Conservation (phyloP, 2,329 filamentous ascomycete genomes). For the Truncatella angustata region DNA sequence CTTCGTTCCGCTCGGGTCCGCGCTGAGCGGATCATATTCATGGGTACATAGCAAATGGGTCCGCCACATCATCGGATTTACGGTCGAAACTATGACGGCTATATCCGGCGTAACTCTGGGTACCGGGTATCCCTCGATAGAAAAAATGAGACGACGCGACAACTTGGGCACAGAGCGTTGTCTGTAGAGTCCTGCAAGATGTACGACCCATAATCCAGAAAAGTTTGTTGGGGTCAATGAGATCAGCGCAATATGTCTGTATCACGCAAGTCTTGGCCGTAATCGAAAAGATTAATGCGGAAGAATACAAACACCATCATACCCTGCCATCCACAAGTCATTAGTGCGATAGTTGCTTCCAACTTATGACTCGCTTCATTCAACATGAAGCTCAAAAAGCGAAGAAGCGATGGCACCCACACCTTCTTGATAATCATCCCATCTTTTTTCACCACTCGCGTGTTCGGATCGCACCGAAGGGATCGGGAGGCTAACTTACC, state of each 20-base stretch:
- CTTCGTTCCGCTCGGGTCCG: not conserved
- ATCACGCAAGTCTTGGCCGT: not conserved
- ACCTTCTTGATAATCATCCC: not conserved
- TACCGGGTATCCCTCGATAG: too few species aligned
- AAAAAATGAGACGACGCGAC: too few species aligned
- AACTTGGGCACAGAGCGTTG: not conserved
- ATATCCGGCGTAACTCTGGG: not conserved
- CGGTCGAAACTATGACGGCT: not conserved
- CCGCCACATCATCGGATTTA: not conserved
- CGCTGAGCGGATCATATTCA: not conserved
- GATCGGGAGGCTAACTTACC: not conserved
- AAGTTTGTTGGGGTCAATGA: too few species aligned
- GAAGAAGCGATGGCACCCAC: not conserved
- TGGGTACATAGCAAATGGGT: not conserved
- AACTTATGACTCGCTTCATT: too few species aligned
- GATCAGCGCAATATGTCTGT: not conserved
- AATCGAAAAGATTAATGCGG: not conserved
- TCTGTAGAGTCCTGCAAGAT: not conserved
- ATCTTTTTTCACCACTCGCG: not conserved
- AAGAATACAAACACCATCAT: too few species aligned
- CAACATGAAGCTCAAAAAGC: not conserved
- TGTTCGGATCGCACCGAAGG: not conserved
- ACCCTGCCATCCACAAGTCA: too few species aligned
- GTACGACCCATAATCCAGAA: too few species aligned
- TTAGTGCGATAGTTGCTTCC: too few species aligned